These are phyloP conservation scores for Boechera stricta DNA, from an alignment of 345 rosid genomes.

Conservation along the genomic window DNA sequence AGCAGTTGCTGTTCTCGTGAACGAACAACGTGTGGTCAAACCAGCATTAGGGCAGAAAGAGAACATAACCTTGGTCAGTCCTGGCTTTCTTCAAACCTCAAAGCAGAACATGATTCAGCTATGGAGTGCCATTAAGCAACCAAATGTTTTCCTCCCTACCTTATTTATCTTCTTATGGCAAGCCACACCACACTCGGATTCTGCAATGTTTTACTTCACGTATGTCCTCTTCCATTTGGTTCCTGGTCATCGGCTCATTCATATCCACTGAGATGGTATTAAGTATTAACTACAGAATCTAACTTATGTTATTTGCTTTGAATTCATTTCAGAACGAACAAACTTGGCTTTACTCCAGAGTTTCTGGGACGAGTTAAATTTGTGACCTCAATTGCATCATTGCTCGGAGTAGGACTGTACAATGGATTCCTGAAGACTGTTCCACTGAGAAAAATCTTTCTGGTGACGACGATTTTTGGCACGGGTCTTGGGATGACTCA, in stretches of 20 bases:
- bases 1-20: slow-evolving; percentile 92
- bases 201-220: slow-evolving; percentile 99
- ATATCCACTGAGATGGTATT: slow-evolving; percentile 9
- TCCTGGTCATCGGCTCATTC: slow-evolving; percentile 8
- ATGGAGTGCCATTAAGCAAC: slow-evolving; percentile 80
- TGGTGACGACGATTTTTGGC: slow-evolving; percentile 73
- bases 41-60: slow-evolving; percentile 51
- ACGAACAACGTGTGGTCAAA: slow-evolving; percentile 67
- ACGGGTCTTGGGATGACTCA: slow-evolving; percentile 95
- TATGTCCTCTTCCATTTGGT: slow-evolving; percentile 45
- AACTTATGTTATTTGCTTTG: slow-evolving; percentile 19
- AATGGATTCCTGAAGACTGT: slow-evolving; percentile 91
- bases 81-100: slow-evolving; percentile 70
- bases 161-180: slow-evolving; percentile 95
- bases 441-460: slow-evolving; percentile 78
- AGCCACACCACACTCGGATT: slow-evolving; percentile 98
- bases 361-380: slow-evolving; percentile 94
- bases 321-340: slow-evolving; percentile 70
- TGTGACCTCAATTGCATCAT: slow-evolving; percentile 89
- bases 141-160: slow-evolving; percentile 83
- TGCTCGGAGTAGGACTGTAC: slow-evolving; percentile 87
- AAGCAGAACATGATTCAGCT: slow-evolving; percentile 67
- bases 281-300: slow-evolving; percentile 12
- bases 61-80: slow-evolving; percentile 46
- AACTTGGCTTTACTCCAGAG: slow-evolving; percentile 94